Evolutionary conservation across 176 grass and related monocot species (phyloP).

Genomic region (Cenchrus purpureus): DNA sequence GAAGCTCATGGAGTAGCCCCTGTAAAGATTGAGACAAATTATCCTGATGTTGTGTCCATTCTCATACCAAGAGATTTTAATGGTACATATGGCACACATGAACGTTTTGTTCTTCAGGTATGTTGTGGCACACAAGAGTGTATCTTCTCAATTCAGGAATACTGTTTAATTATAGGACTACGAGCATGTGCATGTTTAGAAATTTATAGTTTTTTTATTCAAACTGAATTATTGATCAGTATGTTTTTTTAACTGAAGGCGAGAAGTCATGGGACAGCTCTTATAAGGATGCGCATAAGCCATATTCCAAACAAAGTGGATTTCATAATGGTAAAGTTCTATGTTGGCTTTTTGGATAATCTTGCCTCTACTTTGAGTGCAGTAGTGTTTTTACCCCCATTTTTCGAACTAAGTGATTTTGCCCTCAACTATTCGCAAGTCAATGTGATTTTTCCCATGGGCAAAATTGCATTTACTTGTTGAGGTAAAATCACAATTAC

Average conservation of each 20-base stretch:
- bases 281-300: slow-evolving; percentile 71
- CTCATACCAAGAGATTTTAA: slow-evolving; percentile 64
- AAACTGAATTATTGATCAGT: slow-evolving; percentile 31
- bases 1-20: slow-evolving; percentile 90
- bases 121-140: background rate
- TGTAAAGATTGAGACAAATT: slow-evolving; percentile 86
- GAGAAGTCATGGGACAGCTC: slow-evolving; percentile 74
- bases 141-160: slow-evolving; percentile 31
- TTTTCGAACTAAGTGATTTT: too few species aligned
- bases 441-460: too few species aligned
- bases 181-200: slow-evolving; percentile 20
- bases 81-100: slow-evolving; percentile 49
- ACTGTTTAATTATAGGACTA: slow-evolving; percentile 9
- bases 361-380: too few species aligned
- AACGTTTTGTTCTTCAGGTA: slow-evolving; percentile 73
- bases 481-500: too few species aligned
- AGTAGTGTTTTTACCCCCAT: too few species aligned
- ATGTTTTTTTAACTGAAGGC: slow-evolving; percentile 56
- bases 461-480: too few species aligned
- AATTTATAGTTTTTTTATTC: slow-evolving; percentile 17
- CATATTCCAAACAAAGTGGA: slow-evolving; percentile 71
- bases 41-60: slow-evolving; percentile 89
- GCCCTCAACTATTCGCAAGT: too few species aligned
- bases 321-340: slow-evolving; percentile 79
- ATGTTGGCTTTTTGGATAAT: background rate